A percentile compares a stretch with the other conserved stretches of the same genome.
Conservation (phyloP, 2,329 filamentous ascomycete genomes). For the Hypoxylon sp. region DNA sequence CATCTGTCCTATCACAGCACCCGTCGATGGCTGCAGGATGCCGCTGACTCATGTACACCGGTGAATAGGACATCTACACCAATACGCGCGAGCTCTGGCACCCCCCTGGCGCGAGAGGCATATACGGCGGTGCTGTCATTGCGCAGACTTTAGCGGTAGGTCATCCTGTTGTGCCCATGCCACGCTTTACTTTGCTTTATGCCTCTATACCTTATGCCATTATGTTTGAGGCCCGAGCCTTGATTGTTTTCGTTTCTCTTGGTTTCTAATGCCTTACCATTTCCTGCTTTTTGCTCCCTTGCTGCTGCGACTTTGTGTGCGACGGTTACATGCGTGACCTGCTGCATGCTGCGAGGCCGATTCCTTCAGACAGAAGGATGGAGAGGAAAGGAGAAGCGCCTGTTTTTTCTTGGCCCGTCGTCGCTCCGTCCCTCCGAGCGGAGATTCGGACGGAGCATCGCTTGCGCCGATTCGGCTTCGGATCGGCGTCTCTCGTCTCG, state of each 20-base stretch:
- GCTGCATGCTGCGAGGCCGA: not conserved
- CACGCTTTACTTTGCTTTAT: not conserved
- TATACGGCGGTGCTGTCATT: constrained; percentile 94
- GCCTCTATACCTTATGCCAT: constrained; percentile 3
- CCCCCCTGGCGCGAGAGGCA: constrained; percentile 89
- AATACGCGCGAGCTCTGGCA: constrained; percentile 95
- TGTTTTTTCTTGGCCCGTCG: not conserved
- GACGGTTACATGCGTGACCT: constrained; percentile 17
- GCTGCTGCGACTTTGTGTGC: constrained; percentile 7
- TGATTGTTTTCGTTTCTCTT: not conserved
- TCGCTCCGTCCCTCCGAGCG: constrained; percentile 25
- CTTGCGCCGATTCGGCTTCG: constrained; percentile 22
- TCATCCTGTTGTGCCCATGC: constrained; percentile 24
- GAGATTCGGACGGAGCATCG: constrained; percentile 25
- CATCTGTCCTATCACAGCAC: not conserved
- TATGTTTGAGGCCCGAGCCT: not conserved
- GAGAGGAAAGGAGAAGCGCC: not conserved
- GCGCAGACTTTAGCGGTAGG: constrained; percentile 72
- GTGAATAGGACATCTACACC: constrained; percentile 85
- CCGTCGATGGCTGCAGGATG: constrained; percentile 1
- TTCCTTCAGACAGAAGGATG: not conserved
- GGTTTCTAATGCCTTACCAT: not conserved
- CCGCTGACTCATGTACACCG: constrained; percentile 21
- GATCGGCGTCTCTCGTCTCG: constrained; percentile 20
- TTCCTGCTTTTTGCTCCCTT: constrained; percentile 6